Base-by-base conservation (phyloP, 192 early-diverging fungal species). In the Coemansia sp. region DNA sequence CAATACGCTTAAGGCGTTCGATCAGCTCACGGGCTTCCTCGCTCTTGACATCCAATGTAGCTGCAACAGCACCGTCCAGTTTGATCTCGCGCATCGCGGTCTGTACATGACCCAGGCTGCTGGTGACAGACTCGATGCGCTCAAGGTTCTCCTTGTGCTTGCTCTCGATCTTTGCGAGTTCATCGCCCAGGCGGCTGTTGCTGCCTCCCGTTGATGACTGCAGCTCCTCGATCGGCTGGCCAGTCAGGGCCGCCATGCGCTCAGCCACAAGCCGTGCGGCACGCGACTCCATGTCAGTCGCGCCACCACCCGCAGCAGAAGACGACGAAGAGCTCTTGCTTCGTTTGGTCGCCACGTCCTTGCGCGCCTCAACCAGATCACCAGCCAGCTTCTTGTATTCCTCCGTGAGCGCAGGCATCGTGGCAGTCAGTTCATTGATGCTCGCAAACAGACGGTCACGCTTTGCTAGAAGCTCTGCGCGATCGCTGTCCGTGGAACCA, bases 201-300 rank as follows among this genome's bases (percentile, higher is more conserved):
- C 10, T 11, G 14, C 14, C 13, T 11, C 38, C 38, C 5, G 47
- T 14, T 14, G 52, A 54, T 8, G 29, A 29, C 1, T 6, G 9
- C 2, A 60, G 22, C 19, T 63, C 67, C 6, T 73, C 70, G 25
- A 66, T 10, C 11, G 77, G 27, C 55, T 74, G 54, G 28, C 77
- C 77, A 1, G 77, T 79, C 2, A 80, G 68, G 15, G 77, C 77
- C 1, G 70, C 71, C 77, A 80, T 80, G 2, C 77, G 64, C 62
- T 80, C 67, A 2, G 77, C 77, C 0, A 80, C 71, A 14, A 80
- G 64, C 19, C 70, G 64, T 9, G 77, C 77, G 8, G 77, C 77
- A 0, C 77, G 40, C 13, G 71, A 50, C 55, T 74, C 65, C 65
- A 74, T 67, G 31, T 74, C 77, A 3, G 22, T 29, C 15, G 29